These are phyloP conservation scores for Chrysochromulina parva DNA, from an alignment of 78 protist genomes.

Conservation along the genomic window DNA sequence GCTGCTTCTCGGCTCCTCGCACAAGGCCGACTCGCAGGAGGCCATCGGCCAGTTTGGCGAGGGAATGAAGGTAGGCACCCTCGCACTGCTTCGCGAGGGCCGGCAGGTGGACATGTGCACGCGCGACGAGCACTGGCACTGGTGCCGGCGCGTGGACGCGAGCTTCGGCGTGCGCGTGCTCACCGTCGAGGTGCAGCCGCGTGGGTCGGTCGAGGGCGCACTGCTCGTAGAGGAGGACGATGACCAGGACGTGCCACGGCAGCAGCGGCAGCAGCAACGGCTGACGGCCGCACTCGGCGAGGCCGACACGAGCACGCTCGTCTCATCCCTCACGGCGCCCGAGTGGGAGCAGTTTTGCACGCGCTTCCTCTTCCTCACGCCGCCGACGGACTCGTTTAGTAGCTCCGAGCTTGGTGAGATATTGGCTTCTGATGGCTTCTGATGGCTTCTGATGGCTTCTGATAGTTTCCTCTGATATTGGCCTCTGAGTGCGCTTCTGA, in stretches of 20 bases:
- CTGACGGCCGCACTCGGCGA: background rate
- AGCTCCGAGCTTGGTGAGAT: background rate
- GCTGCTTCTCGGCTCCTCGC: background rate
- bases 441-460: no score
- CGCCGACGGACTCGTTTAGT: background rate
- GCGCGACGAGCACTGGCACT: background rate
- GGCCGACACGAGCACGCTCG: background rate
- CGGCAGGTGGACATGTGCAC: background rate
- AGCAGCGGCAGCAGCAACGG: no score
- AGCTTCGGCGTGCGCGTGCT: background rate
- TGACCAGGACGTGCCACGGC: no score
- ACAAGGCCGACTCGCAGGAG: background rate
- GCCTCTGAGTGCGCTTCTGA: no score
- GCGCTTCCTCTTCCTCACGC: background rate
- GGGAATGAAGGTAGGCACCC: background rate
- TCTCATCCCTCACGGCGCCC: background rate
- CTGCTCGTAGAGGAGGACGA: no score
- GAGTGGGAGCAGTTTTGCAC: background rate
- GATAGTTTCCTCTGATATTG: no score
- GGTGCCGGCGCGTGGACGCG: background rate
- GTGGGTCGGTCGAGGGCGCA: background rate
- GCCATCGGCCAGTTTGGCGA: background rate
- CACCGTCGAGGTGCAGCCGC: background rate
- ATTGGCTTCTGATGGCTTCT: no score
- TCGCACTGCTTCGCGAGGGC: background rate